Conservation (phyloP, 768 basidiomycete genomes). For the Phylloporus scabripes region DNA sequence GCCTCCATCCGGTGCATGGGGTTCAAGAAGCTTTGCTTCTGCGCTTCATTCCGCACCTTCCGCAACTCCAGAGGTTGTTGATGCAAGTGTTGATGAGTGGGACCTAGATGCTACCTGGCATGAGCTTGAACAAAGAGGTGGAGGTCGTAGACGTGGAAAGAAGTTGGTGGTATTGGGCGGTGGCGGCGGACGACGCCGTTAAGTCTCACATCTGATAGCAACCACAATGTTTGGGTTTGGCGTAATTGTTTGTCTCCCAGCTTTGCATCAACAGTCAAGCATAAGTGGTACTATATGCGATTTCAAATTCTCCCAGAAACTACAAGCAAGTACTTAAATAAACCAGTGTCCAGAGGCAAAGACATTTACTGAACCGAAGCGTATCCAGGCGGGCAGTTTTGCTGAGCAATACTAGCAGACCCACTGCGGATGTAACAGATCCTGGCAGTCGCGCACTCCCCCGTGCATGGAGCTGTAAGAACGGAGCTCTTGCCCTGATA, state of each 20-base stretch:
- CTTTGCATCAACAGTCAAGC: constrained; percentile 13
- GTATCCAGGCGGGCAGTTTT: constrained; percentile 59
- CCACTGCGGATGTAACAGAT: constrained; percentile 78
- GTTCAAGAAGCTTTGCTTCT: constrained; percentile 75
- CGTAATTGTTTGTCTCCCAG: constrained; percentile 1
- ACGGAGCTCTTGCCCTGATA: constrained; percentile 69
- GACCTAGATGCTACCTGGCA: constrained; percentile 78
- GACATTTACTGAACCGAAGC: constrained; percentile 51
- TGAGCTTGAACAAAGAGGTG: constrained; percentile 60
- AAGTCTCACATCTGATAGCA: constrained; percentile 7
- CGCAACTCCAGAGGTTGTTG: constrained; percentile 35
- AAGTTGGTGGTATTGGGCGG: constrained; percentile 71
- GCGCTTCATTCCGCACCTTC: constrained; percentile 51
- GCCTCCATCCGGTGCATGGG: constrained; percentile 59
- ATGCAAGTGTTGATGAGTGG: constrained; percentile 72
- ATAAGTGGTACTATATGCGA: constrained; percentile 1
- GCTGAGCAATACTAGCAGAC: constrained; percentile 51
- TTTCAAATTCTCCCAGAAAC: background rate
- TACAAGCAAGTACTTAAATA: too few species aligned
- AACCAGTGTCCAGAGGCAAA: too few species aligned
- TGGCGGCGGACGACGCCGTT: constrained; percentile 46
- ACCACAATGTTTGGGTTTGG: background rate
- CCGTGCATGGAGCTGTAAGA: constrained; percentile 49
- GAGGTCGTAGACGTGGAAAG: constrained; percentile 54
- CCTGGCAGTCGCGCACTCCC: constrained; percentile 57